Conservation (phyloP, 495 filamentous ascomycete genomes). For the Penicillium lividum region DNA sequence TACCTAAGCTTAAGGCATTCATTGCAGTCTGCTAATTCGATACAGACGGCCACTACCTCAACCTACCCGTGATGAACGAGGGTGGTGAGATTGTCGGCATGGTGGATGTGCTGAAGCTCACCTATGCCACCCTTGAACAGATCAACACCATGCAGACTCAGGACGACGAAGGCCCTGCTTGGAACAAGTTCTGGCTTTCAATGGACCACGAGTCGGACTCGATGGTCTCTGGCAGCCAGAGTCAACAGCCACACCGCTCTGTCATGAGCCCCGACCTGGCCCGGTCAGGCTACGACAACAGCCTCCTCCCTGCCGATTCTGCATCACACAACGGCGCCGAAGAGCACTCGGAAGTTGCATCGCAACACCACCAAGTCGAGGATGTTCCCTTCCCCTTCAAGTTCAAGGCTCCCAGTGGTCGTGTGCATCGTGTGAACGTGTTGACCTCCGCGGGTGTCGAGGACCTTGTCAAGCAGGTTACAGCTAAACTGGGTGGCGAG, state of each 20-base stretch:
- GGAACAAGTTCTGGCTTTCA: slow-evolving; percentile 99
- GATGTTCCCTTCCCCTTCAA: slow-evolving; percentile 93
- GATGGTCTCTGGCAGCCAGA: slow-evolving; percentile 87
- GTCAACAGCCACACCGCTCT: slow-evolving; percentile 61
- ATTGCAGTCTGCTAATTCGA: slow-evolving; percentile 18
- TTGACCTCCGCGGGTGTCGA: slow-evolving; percentile 75
- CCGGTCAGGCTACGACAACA: slow-evolving; percentile 67
- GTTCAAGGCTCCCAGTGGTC: slow-evolving; percentile 96
- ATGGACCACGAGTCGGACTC: slow-evolving; percentile 96
- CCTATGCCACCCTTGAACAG: slow-evolving; percentile 97
- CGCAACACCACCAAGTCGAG: slow-evolving; percentile 54
- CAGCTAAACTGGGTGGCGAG: slow-evolving; percentile 85
- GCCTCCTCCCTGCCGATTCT: slow-evolving; percentile 88
- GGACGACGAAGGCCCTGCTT: slow-evolving; percentile 93
- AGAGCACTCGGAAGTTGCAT: slow-evolving; percentile 64
- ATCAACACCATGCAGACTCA: slow-evolving; percentile 75
- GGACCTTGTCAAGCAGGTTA: slow-evolving; percentile 77
- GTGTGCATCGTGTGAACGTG: slow-evolving; percentile 90
- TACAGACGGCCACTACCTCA: slow-evolving; percentile 94
- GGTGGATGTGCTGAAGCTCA: slow-evolving; percentile 97
- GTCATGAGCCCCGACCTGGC: slow-evolving; percentile 75
- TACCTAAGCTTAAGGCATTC: background rate
- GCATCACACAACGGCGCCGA: slow-evolving; percentile 89
- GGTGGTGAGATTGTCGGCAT: slow-evolving; percentile 96
- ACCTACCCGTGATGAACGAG: slow-evolving; percentile 98